Evolutionary conservation across 352 stramenopile species (phyloP).

Genomic region (Pseudoperonospora humuli): DNA sequence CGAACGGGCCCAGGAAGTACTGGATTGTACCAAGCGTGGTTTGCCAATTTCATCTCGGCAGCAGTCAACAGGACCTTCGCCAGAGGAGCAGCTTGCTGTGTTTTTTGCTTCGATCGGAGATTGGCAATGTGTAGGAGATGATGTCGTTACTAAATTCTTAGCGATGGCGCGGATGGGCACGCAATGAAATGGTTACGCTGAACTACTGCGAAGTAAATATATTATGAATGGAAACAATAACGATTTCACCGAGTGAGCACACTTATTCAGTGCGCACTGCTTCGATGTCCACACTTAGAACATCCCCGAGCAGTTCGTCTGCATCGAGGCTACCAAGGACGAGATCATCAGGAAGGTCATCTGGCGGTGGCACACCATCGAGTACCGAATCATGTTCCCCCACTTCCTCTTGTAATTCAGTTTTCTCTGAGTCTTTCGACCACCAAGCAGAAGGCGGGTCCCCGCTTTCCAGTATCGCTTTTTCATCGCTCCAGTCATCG

Average conservation of each 20-base stretch:
- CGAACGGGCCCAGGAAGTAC: slow-evolving; percentile 35
- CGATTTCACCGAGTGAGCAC: slow-evolving; percentile 1
- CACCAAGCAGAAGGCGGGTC: slow-evolving; percentile 45
- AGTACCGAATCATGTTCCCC: slow-evolving; percentile 12
- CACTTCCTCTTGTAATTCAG: slow-evolving; percentile 1
- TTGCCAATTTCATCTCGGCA: slow-evolving; percentile 20
- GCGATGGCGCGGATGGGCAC: slow-evolving; percentile 39
- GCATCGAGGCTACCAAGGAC: slow-evolving; percentile 25
- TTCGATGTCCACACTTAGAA: slow-evolving; percentile 50
- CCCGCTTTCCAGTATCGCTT: slow-evolving; percentile 31
- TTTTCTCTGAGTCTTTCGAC: slow-evolving; percentile 9
- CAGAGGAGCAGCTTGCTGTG: slow-evolving; percentile 33
- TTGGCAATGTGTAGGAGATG: slow-evolving; percentile 36
- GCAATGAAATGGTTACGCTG: slow-evolving; percentile 15
- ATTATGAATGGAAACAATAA: slow-evolving; percentile 3
- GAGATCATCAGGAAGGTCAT: slow-evolving; percentile 27
- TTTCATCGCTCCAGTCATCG: slow-evolving; percentile 29
- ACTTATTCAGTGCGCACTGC: slow-evolving; percentile 19
- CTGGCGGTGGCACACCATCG: slow-evolving; percentile 31
- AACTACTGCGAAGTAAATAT: slow-evolving; percentile 13
- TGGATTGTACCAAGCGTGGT: slow-evolving; percentile 27
- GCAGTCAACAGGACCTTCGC: slow-evolving; percentile 20
- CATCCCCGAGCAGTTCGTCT: slow-evolving; percentile 38
- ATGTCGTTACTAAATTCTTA: slow-evolving; percentile 42
- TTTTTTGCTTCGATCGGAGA: slow-evolving; percentile 49